These are phyloP conservation scores for Pseudogymnoascus pannorum DNA, from an alignment of 2,329 filamentous ascomycete species.

Conservation along the genomic window DNA sequence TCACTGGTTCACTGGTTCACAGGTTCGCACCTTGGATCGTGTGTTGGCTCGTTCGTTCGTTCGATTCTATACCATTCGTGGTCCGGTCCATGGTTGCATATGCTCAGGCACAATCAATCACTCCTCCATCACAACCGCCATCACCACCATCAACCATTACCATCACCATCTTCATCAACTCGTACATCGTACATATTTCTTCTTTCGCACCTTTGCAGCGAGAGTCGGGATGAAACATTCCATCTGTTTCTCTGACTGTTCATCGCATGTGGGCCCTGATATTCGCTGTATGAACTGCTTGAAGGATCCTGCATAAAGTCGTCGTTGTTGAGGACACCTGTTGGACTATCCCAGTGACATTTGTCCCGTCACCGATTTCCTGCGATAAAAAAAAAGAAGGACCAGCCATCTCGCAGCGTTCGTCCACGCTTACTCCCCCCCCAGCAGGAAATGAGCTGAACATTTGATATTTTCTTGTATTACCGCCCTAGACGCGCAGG, in stretches of 20 bases:
- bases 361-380: not conserved
- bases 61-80: too few relatives aligned
- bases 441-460: slow-evolving; percentile 2
- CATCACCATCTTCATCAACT: not conserved
- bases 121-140: not conserved
- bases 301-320: slow-evolving; percentile 4
- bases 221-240: slow-evolving; percentile 3
- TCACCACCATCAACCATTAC: too few relatives aligned
- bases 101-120: slow-evolving; percentile 1
- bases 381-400: not conserved
- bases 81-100: slow-evolving; percentile 3
- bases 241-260: not conserved
- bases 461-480: slow-evolving; percentile 2
- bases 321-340: not conserved
- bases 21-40: too few relatives aligned
- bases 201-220: not conserved
- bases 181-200: not conserved
- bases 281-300: slow-evolving; percentile 8
- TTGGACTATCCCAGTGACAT: slow-evolving; percentile 2
- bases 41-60: too few relatives aligned
- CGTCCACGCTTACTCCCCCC: not conserved
- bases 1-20: too few relatives aligned
- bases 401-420: not conserved
- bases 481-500: slow-evolving; percentile 5
- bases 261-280: not conserved